Evolutionary conservation across 2,329 filamentous ascomycete species (phyloP).

Genomic region (Neopestalotiopsis sp.): DNA sequence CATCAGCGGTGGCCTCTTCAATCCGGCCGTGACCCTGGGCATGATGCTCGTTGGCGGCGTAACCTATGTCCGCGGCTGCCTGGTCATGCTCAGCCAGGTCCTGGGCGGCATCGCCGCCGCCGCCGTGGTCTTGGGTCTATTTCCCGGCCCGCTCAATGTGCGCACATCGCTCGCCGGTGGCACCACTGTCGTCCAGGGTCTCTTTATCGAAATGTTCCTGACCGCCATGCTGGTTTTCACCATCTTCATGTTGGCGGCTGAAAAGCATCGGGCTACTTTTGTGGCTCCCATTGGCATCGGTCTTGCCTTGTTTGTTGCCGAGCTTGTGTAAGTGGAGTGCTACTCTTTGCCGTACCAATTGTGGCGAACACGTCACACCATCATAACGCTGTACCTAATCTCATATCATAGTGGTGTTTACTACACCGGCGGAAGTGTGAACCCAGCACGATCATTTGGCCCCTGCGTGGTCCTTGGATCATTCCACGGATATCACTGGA

Average conservation of each 20-base stretch:
- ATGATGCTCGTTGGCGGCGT: conserved; percentile 18
- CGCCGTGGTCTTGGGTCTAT: conserved; percentile 31
- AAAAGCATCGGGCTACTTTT: conserved; percentile 66
- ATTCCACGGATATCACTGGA: conserved; percentile 56
- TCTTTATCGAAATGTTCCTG: conserved; percentile 59
- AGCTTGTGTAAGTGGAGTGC: conserved; percentile 29
- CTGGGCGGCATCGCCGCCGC: conserved; percentile 29
- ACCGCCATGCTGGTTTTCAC: conserved; percentile 57
- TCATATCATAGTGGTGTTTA: conserved; percentile 26
- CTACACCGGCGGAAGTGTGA: conserved; percentile 31
- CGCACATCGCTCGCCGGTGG: conserved; percentile 48
- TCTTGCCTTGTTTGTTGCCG: conserved; percentile 57
- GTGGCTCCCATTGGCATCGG: conserved; percentile 67
- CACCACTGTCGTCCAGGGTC: conserved; percentile 48
- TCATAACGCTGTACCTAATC: not conserved
- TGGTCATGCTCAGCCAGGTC: conserved; percentile 16
- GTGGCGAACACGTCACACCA: not conserved
- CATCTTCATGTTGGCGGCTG: conserved; percentile 61
- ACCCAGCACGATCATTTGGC: conserved; percentile 34
- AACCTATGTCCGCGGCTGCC: conserved; percentile 7
- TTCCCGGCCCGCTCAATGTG: conserved; percentile 44
- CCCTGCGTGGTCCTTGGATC: conserved; percentile 31
- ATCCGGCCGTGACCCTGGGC: conserved; percentile 22
- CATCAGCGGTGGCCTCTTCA: conserved; percentile 31
- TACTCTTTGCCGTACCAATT: not conserved